Evolutionary conservation across 1,284 basidiomycete species (phyloP).

Genomic region (Microbotryomycetes sp.): DNA sequence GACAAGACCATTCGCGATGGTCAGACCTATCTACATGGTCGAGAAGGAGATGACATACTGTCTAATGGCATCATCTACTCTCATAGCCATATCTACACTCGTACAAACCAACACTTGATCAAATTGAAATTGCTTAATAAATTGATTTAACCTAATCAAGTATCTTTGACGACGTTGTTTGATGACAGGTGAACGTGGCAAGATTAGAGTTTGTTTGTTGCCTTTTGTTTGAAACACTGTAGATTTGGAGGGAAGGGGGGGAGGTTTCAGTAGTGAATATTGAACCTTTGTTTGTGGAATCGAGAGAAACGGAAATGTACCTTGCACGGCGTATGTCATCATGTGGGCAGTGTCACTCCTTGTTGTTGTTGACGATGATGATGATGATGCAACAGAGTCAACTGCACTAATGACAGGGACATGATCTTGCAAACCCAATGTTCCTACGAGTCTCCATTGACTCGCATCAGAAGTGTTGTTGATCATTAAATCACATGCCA

Average conservation of each 20-base stretch:
- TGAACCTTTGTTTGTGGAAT: no score
- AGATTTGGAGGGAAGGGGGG: no score
- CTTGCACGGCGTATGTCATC: slow-evolving; percentile 18
- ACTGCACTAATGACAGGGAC: slow-evolving; percentile 19
- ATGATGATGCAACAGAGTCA: slow-evolving; percentile 5
- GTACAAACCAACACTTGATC: slow-evolving; percentile 16
- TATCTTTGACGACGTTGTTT: slow-evolving; percentile 16
- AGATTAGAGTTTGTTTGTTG: slow-evolving; percentile 12
- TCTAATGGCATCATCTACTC: slow-evolving; percentile 20
- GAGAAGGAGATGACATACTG: neutral
- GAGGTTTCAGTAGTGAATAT: no score
- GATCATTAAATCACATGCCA: slow-evolving; percentile 24
- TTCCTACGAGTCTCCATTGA: slow-evolving; percentile 15
- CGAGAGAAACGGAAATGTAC: no score
- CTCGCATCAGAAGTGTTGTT: neutral
- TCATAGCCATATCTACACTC: slow-evolving; percentile 18
- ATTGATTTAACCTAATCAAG: slow-evolving; percentile 9
- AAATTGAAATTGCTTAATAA: slow-evolving; percentile 3
- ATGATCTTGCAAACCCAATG: slow-evolving; percentile 17
- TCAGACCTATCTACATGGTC: no score
- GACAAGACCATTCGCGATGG: neutral
- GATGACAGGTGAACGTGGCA: slow-evolving; percentile 30
- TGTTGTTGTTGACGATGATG: no score
- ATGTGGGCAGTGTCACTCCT: neutral
- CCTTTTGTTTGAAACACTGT: neutral